Evolutionary conservation across 495 filamentous ascomycete genomes (phyloP), one percentile per base, ranked within the genome.

Genomic region (Hyaloscypha variabilis): DNA sequence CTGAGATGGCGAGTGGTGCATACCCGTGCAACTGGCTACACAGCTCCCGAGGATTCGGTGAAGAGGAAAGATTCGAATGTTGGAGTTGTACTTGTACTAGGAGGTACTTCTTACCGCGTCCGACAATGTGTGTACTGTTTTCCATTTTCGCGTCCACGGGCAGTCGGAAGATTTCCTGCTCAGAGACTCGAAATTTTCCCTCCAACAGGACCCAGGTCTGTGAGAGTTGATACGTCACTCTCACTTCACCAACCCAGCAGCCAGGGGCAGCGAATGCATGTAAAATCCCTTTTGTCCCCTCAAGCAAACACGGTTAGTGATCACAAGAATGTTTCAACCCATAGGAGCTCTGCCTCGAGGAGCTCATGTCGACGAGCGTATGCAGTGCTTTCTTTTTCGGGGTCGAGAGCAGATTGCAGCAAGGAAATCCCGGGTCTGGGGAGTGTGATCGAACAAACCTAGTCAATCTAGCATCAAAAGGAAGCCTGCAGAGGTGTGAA

Each of bases 321-420:
- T 13, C 8, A 31, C 29, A 21, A 21, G 4, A 34, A 2, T 10
- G 25, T 57, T 0, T 10, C 21, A 2, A 21, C 21, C 51, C 23
- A 24, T 54, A 54, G 51, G 19, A 54, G 2, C 26, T 29, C 10
- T 13, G 26, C 8, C 25, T 25, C 54, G 24, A 17, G 19, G 24
- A 8, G 25, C 19, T 29, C 1, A 25, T 19, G 54, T 31, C 25
- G 26, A 6, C 29, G 26, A 57, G 54, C 17, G 54, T 23, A 31
- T 57, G 54, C 54, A 29, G 54, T 57, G 25, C 29, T 36, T 57
- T 34, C 21, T 46, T 46, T 29, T 57, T 57, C 54, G 28, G 54
- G 34, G 34, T 31, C 29, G 24, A 31, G 29, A 28, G 29, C 19
- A 21, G 29, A 57, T 28, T 31, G 54, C 26, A 57, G 25, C 29